Evolutionary conservation across 768 basidiomycete species (phyloP).

Genomic region (Psilocybe subaeruginosa): DNA sequence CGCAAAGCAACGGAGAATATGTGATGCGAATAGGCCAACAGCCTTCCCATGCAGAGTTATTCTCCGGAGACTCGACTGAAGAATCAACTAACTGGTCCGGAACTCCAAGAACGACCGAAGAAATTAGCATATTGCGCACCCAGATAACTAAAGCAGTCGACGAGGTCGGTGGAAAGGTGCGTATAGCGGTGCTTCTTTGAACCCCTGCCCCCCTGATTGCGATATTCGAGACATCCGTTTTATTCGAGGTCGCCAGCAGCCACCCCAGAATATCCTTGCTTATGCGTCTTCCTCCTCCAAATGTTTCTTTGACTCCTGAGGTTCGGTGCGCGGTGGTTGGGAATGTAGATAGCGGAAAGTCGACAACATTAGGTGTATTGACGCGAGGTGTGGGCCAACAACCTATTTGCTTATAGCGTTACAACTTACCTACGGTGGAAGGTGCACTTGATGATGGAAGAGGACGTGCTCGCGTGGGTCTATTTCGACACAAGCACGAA

Average conservation of each 20-base stretch:
- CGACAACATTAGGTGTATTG: slow-evolving; percentile 91
- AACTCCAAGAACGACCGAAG: slow-evolving; percentile 46
- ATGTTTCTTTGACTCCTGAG: slow-evolving; percentile 81
- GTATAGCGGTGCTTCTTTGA: background rate
- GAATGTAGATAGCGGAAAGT: slow-evolving; percentile 94
- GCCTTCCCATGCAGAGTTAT: slow-evolving; percentile 60
- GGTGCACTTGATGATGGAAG: slow-evolving; percentile 82
- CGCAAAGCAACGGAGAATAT: slow-evolving; percentile 72
- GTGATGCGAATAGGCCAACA: slow-evolving; percentile 73
- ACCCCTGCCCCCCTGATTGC: background rate
- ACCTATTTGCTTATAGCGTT: slow-evolving; percentile 3
- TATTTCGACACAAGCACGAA: slow-evolving; percentile 98
- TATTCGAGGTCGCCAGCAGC: slow-evolving; percentile 48
- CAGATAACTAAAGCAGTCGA: slow-evolving; percentile 57
- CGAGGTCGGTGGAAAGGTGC: slow-evolving; percentile 81
- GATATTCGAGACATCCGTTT: slow-evolving; percentile 51
- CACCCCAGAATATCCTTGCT: slow-evolving; percentile 64
- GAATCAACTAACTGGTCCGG: slow-evolving; percentile 60
- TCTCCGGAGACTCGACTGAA: slow-evolving; percentile 53
- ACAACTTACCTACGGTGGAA: slow-evolving; percentile 24
- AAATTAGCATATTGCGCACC: slow-evolving; percentile 50
- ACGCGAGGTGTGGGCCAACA: slow-evolving; percentile 69
- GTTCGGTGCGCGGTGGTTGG: slow-evolving; percentile 96
- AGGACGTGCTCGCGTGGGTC: slow-evolving; percentile 79
- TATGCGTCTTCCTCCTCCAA: slow-evolving; percentile 75